Conservation (phyloP, 2,329 filamentous ascomycete species). For the Helotiales sp. region DNA sequence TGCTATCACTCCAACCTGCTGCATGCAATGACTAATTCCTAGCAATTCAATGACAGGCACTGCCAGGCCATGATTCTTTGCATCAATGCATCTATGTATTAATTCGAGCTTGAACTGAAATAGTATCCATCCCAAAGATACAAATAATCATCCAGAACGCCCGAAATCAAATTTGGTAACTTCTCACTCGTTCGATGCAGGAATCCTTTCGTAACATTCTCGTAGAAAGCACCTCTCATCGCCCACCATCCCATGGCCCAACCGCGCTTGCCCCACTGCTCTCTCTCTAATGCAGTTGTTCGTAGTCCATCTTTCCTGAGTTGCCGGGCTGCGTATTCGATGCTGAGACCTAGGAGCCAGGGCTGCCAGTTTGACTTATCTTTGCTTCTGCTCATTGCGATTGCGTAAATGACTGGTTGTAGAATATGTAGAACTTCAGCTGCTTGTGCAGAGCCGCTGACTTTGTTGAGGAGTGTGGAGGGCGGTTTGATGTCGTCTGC, state of each 20-base stretch:
- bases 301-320: slow-evolving; percentile 62
- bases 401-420: slow-evolving; percentile 81
- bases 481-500: slow-evolving; percentile 97
- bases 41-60: too few relatives aligned
- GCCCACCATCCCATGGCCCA: slow-evolving; percentile 95
- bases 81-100: slow-evolving; percentile 4
- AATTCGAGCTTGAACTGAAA: slow-evolving; percentile 52
- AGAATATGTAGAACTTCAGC: slow-evolving; percentile 93
- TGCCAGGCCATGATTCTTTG: background rate
- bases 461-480: slow-evolving; percentile 77
- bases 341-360: slow-evolving; percentile 81
- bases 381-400: slow-evolving; percentile 69
- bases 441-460: slow-evolving; percentile 70
- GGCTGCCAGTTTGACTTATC: slow-evolving; percentile 85
- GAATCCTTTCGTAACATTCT: slow-evolving; percentile 79
- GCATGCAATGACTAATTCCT: too few relatives aligned
- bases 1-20: too few relatives aligned
- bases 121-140: slow-evolving; percentile 99
- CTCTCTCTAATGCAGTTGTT: slow-evolving; percentile 83
- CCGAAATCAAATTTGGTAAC: slow-evolving; percentile 69
- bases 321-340: slow-evolving; percentile 89
- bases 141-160: slow-evolving; percentile 92
- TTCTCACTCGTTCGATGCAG: slow-evolving; percentile 52
- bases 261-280: slow-evolving; percentile 84
- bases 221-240: slow-evolving; percentile 96